Conservation (phyloP, 2,329 filamentous ascomycete species). For the Colletotrichum euphorbiae region DNA sequence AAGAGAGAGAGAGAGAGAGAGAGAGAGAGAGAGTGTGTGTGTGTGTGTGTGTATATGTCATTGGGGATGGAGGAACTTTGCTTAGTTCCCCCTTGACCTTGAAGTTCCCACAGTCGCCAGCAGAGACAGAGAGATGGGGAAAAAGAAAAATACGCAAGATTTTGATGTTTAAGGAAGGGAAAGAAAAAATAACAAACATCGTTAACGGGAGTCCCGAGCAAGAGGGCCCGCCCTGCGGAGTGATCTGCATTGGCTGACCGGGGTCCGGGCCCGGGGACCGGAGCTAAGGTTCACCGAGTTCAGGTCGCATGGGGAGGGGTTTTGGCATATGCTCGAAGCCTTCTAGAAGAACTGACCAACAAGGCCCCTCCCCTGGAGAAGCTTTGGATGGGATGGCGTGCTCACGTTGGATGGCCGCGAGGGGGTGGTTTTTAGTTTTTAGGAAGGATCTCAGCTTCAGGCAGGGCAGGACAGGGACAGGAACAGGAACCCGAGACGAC, state of each 20-base stretch:
- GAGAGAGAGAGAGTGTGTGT: no score
- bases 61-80: no score
- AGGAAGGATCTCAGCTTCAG: constrained; percentile 6
- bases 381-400: constrained; percentile 23
- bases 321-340: constrained; percentile 20
- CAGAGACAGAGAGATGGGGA: not conserved
- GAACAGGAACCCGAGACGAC: constrained; percentile 18
- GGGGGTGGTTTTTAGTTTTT: no score
- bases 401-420: no score
- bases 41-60: no score
- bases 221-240: constrained; percentile 35
- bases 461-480: no score
- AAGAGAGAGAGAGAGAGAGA: not conserved
- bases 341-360: constrained; percentile 32
- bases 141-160: no score
- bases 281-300: constrained; percentile 29
- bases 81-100: not conserved
- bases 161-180: constrained; percentile 7
- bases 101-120: constrained; percentile 3
- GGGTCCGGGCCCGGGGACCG: constrained; percentile 28
- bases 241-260: constrained; percentile 34
- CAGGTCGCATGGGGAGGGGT: constrained; percentile 9
- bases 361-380: no score
- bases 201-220: constrained; percentile 31
- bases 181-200: not conserved